A percentile compares a stretch with the other conserved stretches of the same genome.
Conservation (phyloP, 306 rosid genomes). For the Vigna trinervia region DNA sequence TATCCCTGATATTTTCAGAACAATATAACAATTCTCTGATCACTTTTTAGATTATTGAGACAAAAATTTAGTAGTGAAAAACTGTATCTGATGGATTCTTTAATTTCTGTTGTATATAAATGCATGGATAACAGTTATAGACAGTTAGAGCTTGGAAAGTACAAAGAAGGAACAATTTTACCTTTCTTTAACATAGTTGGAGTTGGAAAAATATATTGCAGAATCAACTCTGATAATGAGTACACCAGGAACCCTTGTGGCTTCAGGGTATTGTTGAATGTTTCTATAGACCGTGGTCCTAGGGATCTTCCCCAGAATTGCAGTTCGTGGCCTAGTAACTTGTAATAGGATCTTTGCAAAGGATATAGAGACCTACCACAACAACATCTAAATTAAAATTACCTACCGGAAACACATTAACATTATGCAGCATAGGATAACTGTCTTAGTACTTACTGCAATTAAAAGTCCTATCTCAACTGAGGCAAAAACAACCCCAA, state of each 20-base stretch:
- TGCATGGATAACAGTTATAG: neutral
- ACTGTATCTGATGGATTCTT: neutral
- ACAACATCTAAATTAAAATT: constrained; percentile 16
- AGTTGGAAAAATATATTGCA: constrained; percentile 96
- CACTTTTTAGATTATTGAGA: neutral
- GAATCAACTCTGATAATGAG: constrained; percentile 89
- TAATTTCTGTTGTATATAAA: constrained; percentile 9
- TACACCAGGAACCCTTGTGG: constrained; percentile 76
- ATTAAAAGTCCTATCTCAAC: constrained; percentile 94
- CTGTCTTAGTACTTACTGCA: constrained; percentile 62
- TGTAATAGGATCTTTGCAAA: constrained; percentile 94
- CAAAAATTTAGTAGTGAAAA: neutral
- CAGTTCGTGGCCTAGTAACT: constrained; percentile 86
- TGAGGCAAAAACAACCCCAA: constrained; percentile 80
- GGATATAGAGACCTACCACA: constrained; percentile 75
- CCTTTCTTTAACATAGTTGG: constrained; percentile 95
- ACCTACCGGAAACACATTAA: constrained; percentile 11
- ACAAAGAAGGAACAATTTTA: constrained; percentile 41
- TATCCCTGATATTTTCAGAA: constrained; percentile 26
- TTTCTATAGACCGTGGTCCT: constrained; percentile 86
- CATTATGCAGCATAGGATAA: constrained; percentile 29
- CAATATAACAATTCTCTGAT: neutral
- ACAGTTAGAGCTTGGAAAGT: neutral
- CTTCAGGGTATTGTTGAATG: constrained; percentile 86
- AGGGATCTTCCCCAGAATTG: constrained; percentile 85